These are phyloP conservation scores for Leishmania guyanensis DNA, from an alignment of 208 protist species.

Conservation along the genomic window DNA sequence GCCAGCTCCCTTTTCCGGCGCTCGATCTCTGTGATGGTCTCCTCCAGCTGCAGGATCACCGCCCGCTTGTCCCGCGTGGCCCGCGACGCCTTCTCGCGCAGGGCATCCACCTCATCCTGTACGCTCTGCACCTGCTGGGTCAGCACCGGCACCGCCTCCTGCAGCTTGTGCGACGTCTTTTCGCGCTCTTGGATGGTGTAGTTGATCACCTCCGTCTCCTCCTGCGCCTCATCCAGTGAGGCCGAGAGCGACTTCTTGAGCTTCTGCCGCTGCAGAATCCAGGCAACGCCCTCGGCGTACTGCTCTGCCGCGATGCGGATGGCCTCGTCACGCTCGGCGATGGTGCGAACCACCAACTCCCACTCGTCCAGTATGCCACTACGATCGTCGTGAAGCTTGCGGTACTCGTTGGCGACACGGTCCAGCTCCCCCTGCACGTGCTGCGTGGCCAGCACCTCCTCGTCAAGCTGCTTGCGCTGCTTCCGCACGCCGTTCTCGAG, in stretches of 20 bases:
- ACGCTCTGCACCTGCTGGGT: constrained; percentile 59
- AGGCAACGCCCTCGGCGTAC: constrained; percentile 75
- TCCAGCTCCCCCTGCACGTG: constrained; percentile 92
- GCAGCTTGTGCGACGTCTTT: constrained; percentile 47
- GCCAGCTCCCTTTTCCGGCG: constrained; percentile 37
- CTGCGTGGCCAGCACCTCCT: constrained; percentile 86
- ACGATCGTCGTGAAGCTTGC: constrained; percentile 85
- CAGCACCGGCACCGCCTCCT: constrained; percentile 43
- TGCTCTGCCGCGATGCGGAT: constrained; percentile 78
- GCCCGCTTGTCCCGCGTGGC: constrained; percentile 52
- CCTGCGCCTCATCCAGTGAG: constrained; percentile 41
- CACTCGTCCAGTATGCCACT: constrained; percentile 89
- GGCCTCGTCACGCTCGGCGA: constrained; percentile 85
- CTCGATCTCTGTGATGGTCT: constrained; percentile 38
- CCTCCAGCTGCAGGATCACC: constrained; percentile 30
- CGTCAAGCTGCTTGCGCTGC: constrained; percentile 59
- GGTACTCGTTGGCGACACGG: constrained; percentile 92
- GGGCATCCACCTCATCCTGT: constrained; percentile 79
- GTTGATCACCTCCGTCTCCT: constrained; percentile 54
- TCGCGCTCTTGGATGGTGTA: constrained; percentile 62
- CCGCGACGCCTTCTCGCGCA: constrained; percentile 64
- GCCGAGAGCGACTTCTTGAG: constrained; percentile 37
- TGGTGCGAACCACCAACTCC: constrained; percentile 86
- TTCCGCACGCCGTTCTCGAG: constrained; percentile 56
- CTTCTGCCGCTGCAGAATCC: constrained; percentile 67